phyloP scores from a whole-genome alignment of 345 rosid species.

The Aquilaria malaccensis region DNA sequence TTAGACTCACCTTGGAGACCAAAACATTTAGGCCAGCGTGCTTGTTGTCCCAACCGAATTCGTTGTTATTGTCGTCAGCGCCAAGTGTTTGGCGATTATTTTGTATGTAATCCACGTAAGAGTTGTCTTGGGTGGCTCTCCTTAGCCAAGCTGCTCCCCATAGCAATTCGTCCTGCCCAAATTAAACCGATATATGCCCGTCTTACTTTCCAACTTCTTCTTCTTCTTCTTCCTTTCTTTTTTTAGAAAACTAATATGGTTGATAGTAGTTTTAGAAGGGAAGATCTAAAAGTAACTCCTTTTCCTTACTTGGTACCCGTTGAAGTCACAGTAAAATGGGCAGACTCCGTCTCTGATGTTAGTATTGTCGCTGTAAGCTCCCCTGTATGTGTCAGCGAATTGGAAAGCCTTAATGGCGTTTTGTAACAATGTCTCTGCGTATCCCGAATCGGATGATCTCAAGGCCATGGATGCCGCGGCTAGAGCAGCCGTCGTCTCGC shows the following conservation, averaged over 20 bases:
- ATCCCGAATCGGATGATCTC: conserved; percentile 68
- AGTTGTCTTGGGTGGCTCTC: conserved; percentile 57
- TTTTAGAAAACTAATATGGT: too few relatives aligned
- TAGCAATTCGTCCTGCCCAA: conserved; percentile 73
- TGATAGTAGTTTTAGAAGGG: too few relatives aligned
- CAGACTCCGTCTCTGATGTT: conserved; percentile 65
- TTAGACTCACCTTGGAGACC: conserved; percentile 60
- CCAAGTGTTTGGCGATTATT: conserved; percentile 80
- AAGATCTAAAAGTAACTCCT: too few relatives aligned
- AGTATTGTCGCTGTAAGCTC: conserved; percentile 86
- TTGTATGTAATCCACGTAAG: conserved; percentile 63
- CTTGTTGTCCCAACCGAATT: conserved; percentile 98
- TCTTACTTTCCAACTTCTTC: too few relatives aligned
- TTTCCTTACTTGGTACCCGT: conserved; percentile 68
- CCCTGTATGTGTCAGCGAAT: conserved; percentile 72
- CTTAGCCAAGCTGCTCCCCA: conserved; percentile 99
- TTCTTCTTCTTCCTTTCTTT: too few relatives aligned
- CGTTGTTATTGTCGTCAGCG: conserved; percentile 84
- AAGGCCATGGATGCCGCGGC: conserved; percentile 90
- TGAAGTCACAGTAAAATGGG: conserved; percentile 93
- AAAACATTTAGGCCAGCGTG: conserved; percentile 92
- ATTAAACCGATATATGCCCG: neutral
- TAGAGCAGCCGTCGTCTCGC: conserved; percentile 81
- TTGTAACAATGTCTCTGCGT: conserved; percentile 62
- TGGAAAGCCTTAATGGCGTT: conserved; percentile 52